A percentile compares a stretch with the other conserved stretches of the same genome.
Evolutionary conservation across 257 asterid genomes (phyloP).

Genomic region (Rubia yunnanensis): DNA sequence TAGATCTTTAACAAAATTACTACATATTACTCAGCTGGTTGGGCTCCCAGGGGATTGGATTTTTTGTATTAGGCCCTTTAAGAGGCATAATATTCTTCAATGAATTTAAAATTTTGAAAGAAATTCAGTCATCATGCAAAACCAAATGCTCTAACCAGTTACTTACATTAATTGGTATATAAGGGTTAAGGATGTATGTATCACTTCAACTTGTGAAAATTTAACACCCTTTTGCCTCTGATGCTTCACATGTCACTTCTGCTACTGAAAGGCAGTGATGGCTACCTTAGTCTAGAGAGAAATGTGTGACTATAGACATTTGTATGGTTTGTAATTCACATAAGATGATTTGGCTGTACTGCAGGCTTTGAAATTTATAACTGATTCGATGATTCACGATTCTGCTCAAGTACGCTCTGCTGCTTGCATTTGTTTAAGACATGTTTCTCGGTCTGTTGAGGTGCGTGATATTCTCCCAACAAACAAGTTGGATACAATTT

Average conservation of each 20-base stretch:
- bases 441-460: conserved; percentile 84
- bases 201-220: not conserved
- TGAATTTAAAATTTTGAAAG: not conserved
- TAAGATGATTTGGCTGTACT: conserved; percentile 8
- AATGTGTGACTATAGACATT: not conserved
- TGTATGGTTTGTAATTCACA: not conserved
- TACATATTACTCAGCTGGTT: not conserved
- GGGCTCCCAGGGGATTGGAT: not conserved
- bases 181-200: not conserved
- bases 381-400: conserved; percentile 57
- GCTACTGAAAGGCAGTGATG: not conserved
- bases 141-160: not conserved
- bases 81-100: not conserved
- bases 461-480: conserved; percentile 26
- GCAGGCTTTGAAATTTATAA: conserved; percentile 53
- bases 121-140: not conserved
- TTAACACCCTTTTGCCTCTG: not conserved
- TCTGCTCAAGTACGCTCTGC: conserved; percentile 79
- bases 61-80: not conserved
- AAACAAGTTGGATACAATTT: not conserved
- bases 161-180: not conserved
- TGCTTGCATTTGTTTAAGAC: conserved; percentile 73
- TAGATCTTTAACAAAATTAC: not conserved
- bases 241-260: not conserved
- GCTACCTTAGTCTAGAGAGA: not conserved